A percentile compares a stretch with the other conserved stretches of the same genome.
These are phyloP conservation scores for Quercus phellos DNA, from an alignment of 331 rosid genomes.

Conservation along the genomic window DNA sequence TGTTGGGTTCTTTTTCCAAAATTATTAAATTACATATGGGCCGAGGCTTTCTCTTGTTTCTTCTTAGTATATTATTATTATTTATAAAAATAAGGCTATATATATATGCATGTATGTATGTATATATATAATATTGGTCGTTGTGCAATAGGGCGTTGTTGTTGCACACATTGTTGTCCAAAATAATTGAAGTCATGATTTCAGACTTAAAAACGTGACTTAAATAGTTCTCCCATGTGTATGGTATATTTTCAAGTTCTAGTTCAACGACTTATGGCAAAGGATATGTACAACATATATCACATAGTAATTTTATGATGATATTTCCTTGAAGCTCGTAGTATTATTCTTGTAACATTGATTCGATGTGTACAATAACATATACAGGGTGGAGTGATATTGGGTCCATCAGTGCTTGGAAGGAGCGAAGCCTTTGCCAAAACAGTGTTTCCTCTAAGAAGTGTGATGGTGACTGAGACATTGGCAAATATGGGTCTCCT, in stretches of 20 bases:
- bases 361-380: neutral
- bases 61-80: no score
- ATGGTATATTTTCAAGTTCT: neutral
- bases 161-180: no score
- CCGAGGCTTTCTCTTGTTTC: no score
- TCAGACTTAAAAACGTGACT: no score
- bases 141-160: no score
- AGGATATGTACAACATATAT: neutral
- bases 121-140: no score
- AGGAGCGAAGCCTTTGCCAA: conserved; percentile 33
- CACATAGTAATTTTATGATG: neutral
- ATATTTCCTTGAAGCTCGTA: neutral
- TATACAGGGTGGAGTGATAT: conserved; percentile 69
- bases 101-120: no score
- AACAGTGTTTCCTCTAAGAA: conserved; percentile 61
- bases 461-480: conserved; percentile 77
- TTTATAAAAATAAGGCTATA: no score
- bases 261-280: neutral
- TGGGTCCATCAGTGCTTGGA: conserved; percentile 88
- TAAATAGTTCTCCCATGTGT: no score
- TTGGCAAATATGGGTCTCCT: conserved; percentile 90
- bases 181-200: no score
- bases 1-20: no score
- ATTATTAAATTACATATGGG: no score
- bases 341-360: neutral